Base-by-base conservation (phyloP, 2,329 filamentous ascomycete genomes). In the Xylariomycetidae sp. region DNA sequence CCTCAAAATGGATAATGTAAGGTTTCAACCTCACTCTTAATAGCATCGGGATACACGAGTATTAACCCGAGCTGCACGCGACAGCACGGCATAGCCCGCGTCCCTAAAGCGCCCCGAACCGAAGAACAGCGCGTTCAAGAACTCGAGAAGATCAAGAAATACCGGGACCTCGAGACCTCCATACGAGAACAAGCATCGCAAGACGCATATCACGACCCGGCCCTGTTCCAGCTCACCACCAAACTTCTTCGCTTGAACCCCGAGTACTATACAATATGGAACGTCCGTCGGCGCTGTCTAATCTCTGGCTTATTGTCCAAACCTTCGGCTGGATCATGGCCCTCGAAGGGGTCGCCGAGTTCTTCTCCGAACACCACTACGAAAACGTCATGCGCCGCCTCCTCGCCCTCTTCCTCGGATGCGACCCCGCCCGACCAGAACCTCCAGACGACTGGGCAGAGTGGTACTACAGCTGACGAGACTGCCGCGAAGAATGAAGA, bases 211-310 rank as follows among this genome's bases (percentile, higher is more conserved):
- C 68, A 67, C 29, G 69, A 68, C 25, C 47, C 64, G 35, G 67
- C 76, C 35, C 73, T 78, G 25, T 75, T 89, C 49, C 64, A 74
- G 9, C 72, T 84, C 34, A 84, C 82, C 20, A 79, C 82, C n/a
- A 78, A 76, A 46, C 73, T 92, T 27, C 70, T 90, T 34, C 73
- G 72, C 29, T 73, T 81, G 50, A 93, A 93, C 58, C 86, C 86
- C 17, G 86, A 93, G 60, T 89, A 89, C 67, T 92, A 92, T 64
- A 90, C 86, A 36, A 74, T 87, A 72, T 93, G 86, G 86, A 93
- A 93, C 70, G 75, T 82, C 64, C 82, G 92, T 55, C 82, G 92
- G 50, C 74, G 74, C 52, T 80, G 75, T 62, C 67, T 81, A 70
- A 73, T 63, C 39, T 72, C 66, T 67, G 63, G 66, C 50, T 71